Conservation (phyloP, 805 yeast species). For the Ogataea nitratoaversa region DNA sequence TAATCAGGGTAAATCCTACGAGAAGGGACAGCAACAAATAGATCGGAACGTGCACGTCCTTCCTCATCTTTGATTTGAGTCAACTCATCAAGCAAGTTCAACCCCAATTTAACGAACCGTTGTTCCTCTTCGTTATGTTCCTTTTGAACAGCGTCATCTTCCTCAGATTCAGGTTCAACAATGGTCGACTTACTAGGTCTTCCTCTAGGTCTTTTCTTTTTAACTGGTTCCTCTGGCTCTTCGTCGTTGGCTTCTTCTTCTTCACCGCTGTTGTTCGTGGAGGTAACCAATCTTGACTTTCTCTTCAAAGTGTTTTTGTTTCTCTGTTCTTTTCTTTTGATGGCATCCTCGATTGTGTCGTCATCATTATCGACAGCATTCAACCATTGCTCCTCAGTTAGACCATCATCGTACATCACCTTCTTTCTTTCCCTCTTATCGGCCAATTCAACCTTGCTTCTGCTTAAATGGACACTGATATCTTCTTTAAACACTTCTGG, state of each 20-base stretch:
- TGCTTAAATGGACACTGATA: constrained; percentile 40
- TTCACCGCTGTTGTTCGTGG: constrained; percentile 23
- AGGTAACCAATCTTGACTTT: constrained; percentile 29
- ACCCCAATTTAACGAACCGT: constrained; percentile 16
- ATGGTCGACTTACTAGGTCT: constrained; percentile 1
- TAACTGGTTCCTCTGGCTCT: constrained; percentile 4
- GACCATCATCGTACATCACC: constrained; percentile 59
- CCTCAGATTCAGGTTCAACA: not conserved
- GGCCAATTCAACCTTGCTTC: constrained; percentile 39
- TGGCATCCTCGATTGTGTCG: constrained; percentile 58
- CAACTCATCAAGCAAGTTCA: constrained; percentile 41
- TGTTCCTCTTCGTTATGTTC: constrained; percentile 12
- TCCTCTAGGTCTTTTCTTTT: constrained; percentile 3
- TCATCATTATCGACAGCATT: constrained; percentile 74
- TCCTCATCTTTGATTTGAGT: constrained; percentile 39
- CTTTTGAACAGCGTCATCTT: constrained; percentile 5
- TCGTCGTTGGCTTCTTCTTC: constrained; percentile 6
- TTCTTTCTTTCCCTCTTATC: constrained; percentile 64
- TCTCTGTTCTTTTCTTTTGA: constrained; percentile 46
- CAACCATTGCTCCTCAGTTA: constrained; percentile 76
- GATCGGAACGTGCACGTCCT: constrained; percentile 44
- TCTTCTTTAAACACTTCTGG: constrained; percentile 76
- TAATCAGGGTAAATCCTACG: constrained; percentile 80
- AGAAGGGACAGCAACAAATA: constrained; percentile 73
- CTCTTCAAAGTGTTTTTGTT: constrained; percentile 43